Evolutionary conservation across 208 protist species (phyloP).

Genomic region (Phytomonas francai): DNA sequence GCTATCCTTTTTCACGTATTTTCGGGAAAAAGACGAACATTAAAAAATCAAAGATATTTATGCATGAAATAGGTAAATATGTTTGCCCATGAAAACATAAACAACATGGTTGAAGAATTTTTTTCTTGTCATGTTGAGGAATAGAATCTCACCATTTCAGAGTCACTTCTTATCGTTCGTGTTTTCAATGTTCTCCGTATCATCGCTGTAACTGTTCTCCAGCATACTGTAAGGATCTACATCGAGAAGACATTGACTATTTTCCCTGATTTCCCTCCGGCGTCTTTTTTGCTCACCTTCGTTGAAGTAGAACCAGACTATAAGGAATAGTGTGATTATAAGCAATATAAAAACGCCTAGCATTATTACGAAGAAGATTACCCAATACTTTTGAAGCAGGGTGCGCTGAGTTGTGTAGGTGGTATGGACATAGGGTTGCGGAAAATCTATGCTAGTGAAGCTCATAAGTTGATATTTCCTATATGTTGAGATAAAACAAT

Average conservation of each 20-base stretch:
- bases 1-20: not conserved
- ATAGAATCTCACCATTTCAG: not conserved
- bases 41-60: not conserved
- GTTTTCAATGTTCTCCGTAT: not conserved
- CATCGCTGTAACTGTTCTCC: not conserved
- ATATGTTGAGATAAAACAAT: not conserved
- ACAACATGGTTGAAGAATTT: not conserved
- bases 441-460: not conserved
- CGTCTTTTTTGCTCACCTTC: constrained; percentile 22
- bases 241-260: not conserved
- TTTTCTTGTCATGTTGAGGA: not conserved
- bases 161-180: not conserved
- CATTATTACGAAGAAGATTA: constrained; percentile 33
- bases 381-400: constrained; percentile 31
- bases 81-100: not conserved
- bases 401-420: constrained; percentile 20
- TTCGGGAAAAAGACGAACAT: not conserved
- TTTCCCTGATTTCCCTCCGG: constrained; percentile 23
- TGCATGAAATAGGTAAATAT: not conserved
- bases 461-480: not conserved
- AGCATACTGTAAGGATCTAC: not conserved
- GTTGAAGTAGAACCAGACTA: constrained; percentile 30
- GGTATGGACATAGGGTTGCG: constrained; percentile 15
- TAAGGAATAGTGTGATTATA: constrained; percentile 19
- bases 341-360: constrained; percentile 21